A percentile compares a stretch with the other conserved stretches of the same genome.
phyloP scores from a whole-genome alignment of 345 rosid genomes.

The Arabis hirsuta region DNA sequence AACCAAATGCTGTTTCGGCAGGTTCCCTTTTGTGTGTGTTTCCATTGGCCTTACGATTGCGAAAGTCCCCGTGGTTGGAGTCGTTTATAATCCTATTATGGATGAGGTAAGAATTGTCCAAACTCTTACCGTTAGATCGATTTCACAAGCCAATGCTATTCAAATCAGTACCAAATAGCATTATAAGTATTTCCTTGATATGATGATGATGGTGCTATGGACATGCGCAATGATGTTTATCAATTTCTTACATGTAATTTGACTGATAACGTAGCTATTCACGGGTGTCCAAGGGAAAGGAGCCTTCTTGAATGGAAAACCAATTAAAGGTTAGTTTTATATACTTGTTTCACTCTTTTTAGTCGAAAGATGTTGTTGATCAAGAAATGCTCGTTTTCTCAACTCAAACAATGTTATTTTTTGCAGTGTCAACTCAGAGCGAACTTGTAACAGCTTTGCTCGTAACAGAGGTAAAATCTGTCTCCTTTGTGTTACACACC shows the following conservation, averaged over 20 bases:
- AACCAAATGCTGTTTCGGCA: constrained; percentile 37
- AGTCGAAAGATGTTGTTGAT: background rate
- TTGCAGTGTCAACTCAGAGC: constrained; percentile 72
- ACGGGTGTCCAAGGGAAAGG: constrained; percentile 79
- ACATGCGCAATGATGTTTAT: background rate
- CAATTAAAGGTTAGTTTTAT: constrained; percentile 64
- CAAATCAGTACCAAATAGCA: no score
- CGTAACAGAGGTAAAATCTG: constrained; percentile 68
- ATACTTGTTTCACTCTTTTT: background rate
- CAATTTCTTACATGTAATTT: background rate
- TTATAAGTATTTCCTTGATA: background rate
- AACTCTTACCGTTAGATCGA: no score
- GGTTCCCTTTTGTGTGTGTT: constrained; percentile 88
- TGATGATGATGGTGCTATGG: constrained; percentile 16
- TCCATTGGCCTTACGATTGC: constrained; percentile 94
- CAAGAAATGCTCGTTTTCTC: background rate
- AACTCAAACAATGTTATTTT: constrained; percentile 1
- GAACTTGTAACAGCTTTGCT: constrained; percentile 89
- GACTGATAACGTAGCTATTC: constrained; percentile 59
- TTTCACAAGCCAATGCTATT: no score
- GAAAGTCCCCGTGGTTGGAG: constrained; percentile 85
- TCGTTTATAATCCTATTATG: constrained; percentile 91
- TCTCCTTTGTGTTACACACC: constrained; percentile 8
- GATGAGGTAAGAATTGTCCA: constrained; percentile 61
- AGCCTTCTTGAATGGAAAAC: constrained; percentile 79